Evolutionary conservation across 805 yeast species (phyloP), one percentile per base, ranked within the genome.

Genomic region (Ogataea corticis): DNA sequence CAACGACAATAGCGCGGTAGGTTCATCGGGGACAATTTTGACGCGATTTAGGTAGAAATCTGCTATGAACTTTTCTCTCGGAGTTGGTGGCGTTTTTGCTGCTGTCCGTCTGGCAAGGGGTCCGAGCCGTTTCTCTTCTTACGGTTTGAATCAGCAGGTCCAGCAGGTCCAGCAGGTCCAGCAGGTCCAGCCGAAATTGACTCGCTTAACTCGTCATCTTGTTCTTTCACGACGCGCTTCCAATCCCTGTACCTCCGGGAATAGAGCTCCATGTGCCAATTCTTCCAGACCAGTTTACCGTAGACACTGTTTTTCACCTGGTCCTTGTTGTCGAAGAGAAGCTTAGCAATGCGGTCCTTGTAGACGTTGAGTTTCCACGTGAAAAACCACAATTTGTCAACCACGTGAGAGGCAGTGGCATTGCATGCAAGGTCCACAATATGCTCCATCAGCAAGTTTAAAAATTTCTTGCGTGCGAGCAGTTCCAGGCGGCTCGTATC

Each of bases 201-300:
- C 9, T 21, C 25, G 5, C 7, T 9, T 9, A 21, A 21, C 9
- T 21, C 25, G 25, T 28, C 31, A 13, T 38, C 42, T n/a, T 21
- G 40, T 12, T 46, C 50, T 39, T 53, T 86, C 14, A 83, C 73
- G 31, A 77, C 53, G 13, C 73, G 53, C 66, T 85, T 87, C 98
- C 98, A 92, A 59, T 90, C 97, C 58, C 72, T 79, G 63, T 83
- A 78, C 66, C 83, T 82, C 61, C 95, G 75, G 10, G 70, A 61
- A 58, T 81, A 92, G 56, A 83, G 67, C 62, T 94, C 98, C 83
- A 92, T 76, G 25, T 77, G 69, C 97, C 97, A 94, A 64, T 92
- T 92, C 63, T 85, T 87, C 98, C 97, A 94, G 1, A 94, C 98
- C 56, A 82, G 76, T 61, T 84, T 80, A 29, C 99, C 99, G 59